Conservation (phyloP, 2,329 filamentous ascomycete species). For the Aspergillus hortae region DNA sequence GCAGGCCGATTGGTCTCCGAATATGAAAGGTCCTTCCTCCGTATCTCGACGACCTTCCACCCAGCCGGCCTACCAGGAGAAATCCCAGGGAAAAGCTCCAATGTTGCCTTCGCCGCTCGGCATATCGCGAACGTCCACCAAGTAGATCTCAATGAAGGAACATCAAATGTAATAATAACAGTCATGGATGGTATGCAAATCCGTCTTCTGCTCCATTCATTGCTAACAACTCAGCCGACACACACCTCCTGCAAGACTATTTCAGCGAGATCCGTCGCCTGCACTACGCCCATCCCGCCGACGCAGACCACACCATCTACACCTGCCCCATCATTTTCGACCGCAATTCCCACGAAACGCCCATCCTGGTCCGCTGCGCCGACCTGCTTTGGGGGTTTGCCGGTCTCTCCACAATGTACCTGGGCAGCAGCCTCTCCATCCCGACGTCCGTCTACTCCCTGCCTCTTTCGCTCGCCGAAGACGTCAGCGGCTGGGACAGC, state of each 20-base stretch:
- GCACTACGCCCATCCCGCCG: conserved; percentile 50
- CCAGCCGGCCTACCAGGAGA: conserved; percentile 64
- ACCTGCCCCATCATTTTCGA: conserved; percentile 70
- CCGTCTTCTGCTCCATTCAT: background rate
- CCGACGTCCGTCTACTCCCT: conserved; percentile 73
- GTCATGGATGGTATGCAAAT: background rate
- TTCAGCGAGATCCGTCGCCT: conserved; percentile 63
- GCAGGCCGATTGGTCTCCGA: conserved; percentile 59
- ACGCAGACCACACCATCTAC: conserved; percentile 57
- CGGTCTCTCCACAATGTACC: conserved; percentile 66
- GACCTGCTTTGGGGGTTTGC: conserved; percentile 70
- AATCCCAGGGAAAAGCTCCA: conserved; percentile 71
- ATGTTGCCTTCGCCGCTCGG: conserved; percentile 64
- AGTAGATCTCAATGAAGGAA: conserved; percentile 12
- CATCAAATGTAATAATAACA: background rate
- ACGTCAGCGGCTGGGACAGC: conserved; percentile 69
- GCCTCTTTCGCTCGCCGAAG: conserved; percentile 62
- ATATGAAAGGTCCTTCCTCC: conserved; percentile 63
- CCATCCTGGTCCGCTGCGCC: conserved; percentile 65
- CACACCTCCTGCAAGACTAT: conserved; percentile 66
- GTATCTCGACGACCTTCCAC: conserved; percentile 65
- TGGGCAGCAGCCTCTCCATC: conserved; percentile 61
- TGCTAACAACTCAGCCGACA: conserved; percentile 32
- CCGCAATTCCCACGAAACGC: conserved; percentile 66
- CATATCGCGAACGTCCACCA: conserved; percentile 23